phyloP scores from a whole-genome alignment of 2,329 filamentous ascomycete genomes.

The Aphanocladium album region DNA sequence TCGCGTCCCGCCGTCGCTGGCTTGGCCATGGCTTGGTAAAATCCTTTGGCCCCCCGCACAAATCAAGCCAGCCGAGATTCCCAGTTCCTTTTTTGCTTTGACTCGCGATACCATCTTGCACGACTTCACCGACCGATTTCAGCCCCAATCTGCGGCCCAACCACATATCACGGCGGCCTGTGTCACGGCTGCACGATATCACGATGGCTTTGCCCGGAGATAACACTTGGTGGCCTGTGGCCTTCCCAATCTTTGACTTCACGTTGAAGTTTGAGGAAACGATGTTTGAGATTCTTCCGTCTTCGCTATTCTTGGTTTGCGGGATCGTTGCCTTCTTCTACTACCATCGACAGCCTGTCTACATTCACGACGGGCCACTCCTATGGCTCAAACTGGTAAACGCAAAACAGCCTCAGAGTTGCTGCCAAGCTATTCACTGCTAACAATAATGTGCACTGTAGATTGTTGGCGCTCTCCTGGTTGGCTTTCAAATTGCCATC shows the following conservation, averaged over 20 bases:
- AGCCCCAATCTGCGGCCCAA: neutral
- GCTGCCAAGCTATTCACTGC: neutral
- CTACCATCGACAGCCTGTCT: neutral
- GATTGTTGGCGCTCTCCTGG: neutral
- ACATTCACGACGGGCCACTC: neutral
- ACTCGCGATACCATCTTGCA: too few species aligned
- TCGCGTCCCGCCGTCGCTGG: too few species aligned
- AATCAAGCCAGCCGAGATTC: too few species aligned
- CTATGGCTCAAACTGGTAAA: constrained; percentile 2
- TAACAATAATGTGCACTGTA: neutral
- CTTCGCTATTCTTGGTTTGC: neutral
- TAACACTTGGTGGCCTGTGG: neutral
- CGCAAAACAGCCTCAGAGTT: neutral
- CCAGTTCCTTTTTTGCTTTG: too few species aligned
- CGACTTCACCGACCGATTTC: too few species aligned
- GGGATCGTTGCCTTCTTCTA: neutral
- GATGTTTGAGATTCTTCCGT: neutral
- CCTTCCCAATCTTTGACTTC: neutral
- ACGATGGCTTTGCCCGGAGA: neutral
- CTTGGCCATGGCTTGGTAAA: too few species aligned
- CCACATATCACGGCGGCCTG: neutral
- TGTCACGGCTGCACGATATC: neutral
- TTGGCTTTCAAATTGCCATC: neutral
- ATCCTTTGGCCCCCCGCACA: too few species aligned
- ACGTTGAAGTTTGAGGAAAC: neutral